Base-by-base conservation (phyloP, 1,284 basidiomycete genomes). In the Ceratorhiza oryzae-sativae region DNA sequence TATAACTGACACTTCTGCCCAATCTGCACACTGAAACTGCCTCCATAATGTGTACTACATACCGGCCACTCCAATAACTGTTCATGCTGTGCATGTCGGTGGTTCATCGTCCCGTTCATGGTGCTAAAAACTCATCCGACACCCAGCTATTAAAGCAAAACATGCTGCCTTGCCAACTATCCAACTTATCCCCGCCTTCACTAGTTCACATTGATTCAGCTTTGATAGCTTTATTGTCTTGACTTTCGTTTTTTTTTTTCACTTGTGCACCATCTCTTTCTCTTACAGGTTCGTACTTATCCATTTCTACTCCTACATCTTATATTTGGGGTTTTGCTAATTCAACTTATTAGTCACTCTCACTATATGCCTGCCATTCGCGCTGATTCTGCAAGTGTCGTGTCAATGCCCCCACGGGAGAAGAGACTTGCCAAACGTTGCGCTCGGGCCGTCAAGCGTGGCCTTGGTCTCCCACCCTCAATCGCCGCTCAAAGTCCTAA, bases 391-490 rank as follows among this genome's bases (percentile, higher is more conserved):
- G 34, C 56, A 25, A 59, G 49, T 15, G 49, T 41, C 25, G 34
- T 41, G 36, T 59, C 56, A 3, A 39, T 59, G 36, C 56, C 56
- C 13, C 56, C 56, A 23, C 56, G 56, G 13, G 56, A 59, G 56
- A 25, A 23, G 18, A 41, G 8, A 20, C 5, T 41, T 0, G 56
- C 56, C 23, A 39, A 23, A 13, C 34, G 23, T n/a, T 36, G 56
- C 15, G 34, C 34, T 25, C 34, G 39, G 36, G 56, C 56, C 23
- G 25, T 25, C 56, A 59, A 59, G 36, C 32, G n/a, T 23, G 56
- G 56, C n/a, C 56, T 59, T 36, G 56, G 56, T 12, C 56, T 59
- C 20, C 36, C 55, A 13, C 30, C 55, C 36, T 58, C 55, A n/a
- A n/a, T 41, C 42, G 12, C 23, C 18, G 34, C n/a, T 41, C 30